Base-by-base conservation (phyloP, 345 rosid genomes). In the Salix brachista region DNA sequence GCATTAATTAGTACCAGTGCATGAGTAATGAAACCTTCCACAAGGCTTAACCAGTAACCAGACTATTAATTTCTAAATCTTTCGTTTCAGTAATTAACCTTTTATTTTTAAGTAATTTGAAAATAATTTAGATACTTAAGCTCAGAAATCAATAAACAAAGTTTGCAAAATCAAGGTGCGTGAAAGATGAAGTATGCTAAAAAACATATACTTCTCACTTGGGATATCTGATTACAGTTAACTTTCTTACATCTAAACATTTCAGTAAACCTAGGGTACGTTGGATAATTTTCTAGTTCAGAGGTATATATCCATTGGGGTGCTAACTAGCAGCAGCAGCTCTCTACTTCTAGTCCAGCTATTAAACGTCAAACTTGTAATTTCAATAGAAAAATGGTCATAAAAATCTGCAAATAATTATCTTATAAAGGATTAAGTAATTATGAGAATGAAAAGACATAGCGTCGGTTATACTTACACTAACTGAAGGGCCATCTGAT, bases 401-500 rank as follows among this genome's bases (percentile, higher is more conserved):
- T 41, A 41, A 2, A 10, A 41, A 41, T 41, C 44, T 7, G 23
- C 3, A 52, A 52, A 52, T 52, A 19, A 52, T 2, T 8, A 52
- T 52, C 21, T 50, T 17, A 17, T 18, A 6, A 50, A 2, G 2
- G 58, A 52, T 18, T 7, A 52, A 18, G n/a, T 54, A 21, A 54
- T 7, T 54, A 21, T 21, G 12, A 21, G 60, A 54, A 21, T 19
- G n/a, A 54, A 8, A 19, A 19, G 60, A 21, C 60, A 54, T 17
- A 19, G 60, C 25, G 21, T 19, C 60, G 9, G 60, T 54, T 21
- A 54, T 23, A 28, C 93, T 89, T 87, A 94, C 96, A 85, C 96
- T 83, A 94, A 81, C 85, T 90, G 97, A 79, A 94, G 94, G 48
- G 92, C 85, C 83, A 92, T 92, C 78, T 87, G 95, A 83, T 91